phyloP scores from a whole-genome alignment of 257 asterid species.

The Perilla frutescens region DNA sequence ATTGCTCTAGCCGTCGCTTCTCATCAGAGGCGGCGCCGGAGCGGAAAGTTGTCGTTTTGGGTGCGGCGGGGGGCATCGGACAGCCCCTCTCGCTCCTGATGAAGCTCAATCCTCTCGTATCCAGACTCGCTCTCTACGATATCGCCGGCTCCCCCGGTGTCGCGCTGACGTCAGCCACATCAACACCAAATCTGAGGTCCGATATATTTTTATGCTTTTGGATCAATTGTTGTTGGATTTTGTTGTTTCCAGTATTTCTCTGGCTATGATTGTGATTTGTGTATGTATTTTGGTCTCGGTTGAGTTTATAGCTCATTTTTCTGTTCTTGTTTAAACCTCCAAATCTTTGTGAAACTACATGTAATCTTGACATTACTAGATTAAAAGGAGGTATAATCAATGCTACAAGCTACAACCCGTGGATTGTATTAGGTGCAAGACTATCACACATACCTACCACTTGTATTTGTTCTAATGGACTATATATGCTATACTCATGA shows the following conservation, averaged over 20 bases:
- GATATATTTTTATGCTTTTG: not conserved
- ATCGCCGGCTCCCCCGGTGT: slow-evolving; percentile 91
- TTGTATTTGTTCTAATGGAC: not conserved
- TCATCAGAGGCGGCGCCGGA: slow-evolving; percentile 66
- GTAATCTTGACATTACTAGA: not conserved
- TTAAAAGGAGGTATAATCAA: not conserved
- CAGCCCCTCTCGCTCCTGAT: slow-evolving; percentile 84
- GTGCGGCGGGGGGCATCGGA: slow-evolving; percentile 96
- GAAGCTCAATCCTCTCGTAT: slow-evolving; percentile 86
- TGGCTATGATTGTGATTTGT: not conserved
- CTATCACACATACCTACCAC: slow-evolving; percentile 5
- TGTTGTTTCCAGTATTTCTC: too few species aligned
- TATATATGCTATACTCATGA: not conserved
- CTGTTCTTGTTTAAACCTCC: too few species aligned
- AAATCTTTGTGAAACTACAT: too few species aligned
- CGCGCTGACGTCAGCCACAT: slow-evolving; percentile 90
- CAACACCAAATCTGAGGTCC: slow-evolving; percentile 88
- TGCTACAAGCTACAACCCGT: not conserved
- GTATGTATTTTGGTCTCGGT: not conserved
- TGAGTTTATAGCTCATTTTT: not conserved
- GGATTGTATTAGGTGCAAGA: not conserved
- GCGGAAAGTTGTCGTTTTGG: slow-evolving; percentile 74
- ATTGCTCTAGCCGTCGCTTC: slow-evolving; percentile 46
- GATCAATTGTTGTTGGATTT: not conserved
- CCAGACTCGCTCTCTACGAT: slow-evolving; percentile 80